Evolutionary conservation across 106 monocot species (phyloP), one percentile per base, ranked within the genome.

Genomic region (Dactylorhiza incarnata): DNA sequence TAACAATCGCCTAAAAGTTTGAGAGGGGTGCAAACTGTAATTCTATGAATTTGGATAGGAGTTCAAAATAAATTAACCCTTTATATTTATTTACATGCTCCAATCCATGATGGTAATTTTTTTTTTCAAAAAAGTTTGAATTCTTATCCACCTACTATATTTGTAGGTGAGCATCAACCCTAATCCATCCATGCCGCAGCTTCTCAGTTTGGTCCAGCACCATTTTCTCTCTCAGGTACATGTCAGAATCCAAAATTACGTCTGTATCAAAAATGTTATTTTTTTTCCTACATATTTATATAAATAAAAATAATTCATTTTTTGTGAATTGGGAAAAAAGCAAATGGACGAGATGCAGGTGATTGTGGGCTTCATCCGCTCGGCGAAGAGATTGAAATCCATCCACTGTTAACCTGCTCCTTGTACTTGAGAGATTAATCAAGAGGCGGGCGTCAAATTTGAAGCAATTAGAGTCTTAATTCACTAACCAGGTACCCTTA

Each of bases 211-310:
- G n/a, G 88, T 90, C 19, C 85, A 86, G 63, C 87, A 82, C 72
- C 93, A 93, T 70, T 93, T 93, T 82, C 76, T 88, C 8, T 82
- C 93, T 3, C 89, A 88, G 90, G 93, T 93, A 84, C 3, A 37
- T 8, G 15, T 37, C 52, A 69, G 19, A 15, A 46, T 17, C 44
- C n/a, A n/a, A 37, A 16, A 16, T 73, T 24, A 26, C 12, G 9
- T 73, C 12, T 51, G 23, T 43, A 43, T 49, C 23, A 73, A 50
- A 68, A 49, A 22, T 51, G 13, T 11, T 71, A 23, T 9, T 5
- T 14, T 9, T 62, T 10, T 22, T 22, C 62, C 62, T 4, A 37
- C 52, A 52, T 11, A 52, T 4, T 15, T 52, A 52, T 11, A 14
- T 8, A 14, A 10, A n/a, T n/a, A n/a, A 10, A 11, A 52, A 4